Evolutionary conservation across 169 alveolate species (phyloP), one percentile per base, ranked within the genome.

Genomic region (Plasmodium coatneyi): DNA sequence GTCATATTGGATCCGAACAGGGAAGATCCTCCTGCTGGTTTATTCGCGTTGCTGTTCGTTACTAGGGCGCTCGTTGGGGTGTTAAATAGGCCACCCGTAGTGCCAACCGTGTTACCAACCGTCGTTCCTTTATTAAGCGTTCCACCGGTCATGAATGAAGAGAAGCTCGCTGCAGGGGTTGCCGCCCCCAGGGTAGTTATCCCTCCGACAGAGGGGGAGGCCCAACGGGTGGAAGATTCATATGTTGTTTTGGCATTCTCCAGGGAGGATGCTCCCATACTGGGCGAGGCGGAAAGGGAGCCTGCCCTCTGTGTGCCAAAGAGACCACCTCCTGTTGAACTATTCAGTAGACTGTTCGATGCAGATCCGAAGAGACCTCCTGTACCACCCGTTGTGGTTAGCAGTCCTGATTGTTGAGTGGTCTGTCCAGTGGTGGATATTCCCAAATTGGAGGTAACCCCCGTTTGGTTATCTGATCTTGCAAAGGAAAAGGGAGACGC

Each of bases 211-310:
- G 92, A 84, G 22, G 41, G 72, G 2, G 92, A 84, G 36, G 19
- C 32, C 60, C 76, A 28, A 6, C 92, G 74, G 0, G 83, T 16
- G 9, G 92, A 46, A 1, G 92, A 49, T n/a, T 39, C 92, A 36
- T 34, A 84, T 9, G 32, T 22, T 6, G 92, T 84, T 84, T 71
- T 84, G 9, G 74, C 16, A 71, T 71, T 71, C 19, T 72, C 83
- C 2, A 84, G 4, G 0, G 92, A 76, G 43, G 71, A 71, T 71
- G 56, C 41, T 1, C 14, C 39, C 25, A 30, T 32, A 19, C 74
- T 5, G 41, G 56, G 72, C 46, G 80, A 60, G 28, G 80, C 43
- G 7, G 49, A 60, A 19, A 80, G 66, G 6, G 43, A 1, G 1
- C 30, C 36, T 12, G 16, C 49, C 14, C 6, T 70, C 34, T 28